These are phyloP conservation scores for Curvularia verruculosa DNA, from an alignment of 2,329 filamentous ascomycete genomes.

Conservation along the genomic window DNA sequence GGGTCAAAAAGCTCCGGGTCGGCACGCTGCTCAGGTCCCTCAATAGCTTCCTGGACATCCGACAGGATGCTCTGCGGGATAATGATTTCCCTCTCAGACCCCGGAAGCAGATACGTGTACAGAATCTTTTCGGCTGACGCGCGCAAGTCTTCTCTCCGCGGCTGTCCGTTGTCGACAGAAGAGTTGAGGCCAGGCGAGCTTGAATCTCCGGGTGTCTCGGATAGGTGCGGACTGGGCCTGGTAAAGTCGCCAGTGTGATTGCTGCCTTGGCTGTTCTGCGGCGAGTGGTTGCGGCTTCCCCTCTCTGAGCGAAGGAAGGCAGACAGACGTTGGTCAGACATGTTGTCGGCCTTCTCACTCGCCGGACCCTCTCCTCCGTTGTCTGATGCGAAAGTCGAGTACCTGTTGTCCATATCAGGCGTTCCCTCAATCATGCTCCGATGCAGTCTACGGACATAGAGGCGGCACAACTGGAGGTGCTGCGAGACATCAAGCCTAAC, in stretches of 20 bases:
- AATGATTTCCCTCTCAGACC: slow-evolving; percentile 95
- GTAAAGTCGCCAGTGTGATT: slow-evolving; percentile 62
- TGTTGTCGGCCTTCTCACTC: slow-evolving; percentile 66
- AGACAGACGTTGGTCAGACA: slow-evolving; percentile 87
- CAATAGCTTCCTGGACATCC: slow-evolving; percentile 85
- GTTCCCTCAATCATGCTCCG: slow-evolving; percentile 92
- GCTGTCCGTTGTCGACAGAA: slow-evolving; percentile 41
- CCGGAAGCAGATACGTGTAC: slow-evolving; percentile 94
- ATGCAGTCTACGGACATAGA: slow-evolving; percentile 94
- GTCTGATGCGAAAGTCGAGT: slow-evolving; percentile 79
- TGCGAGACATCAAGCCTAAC: slow-evolving; percentile 96
- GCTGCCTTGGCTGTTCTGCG: slow-evolving; percentile 56
- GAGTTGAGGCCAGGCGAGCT: slow-evolving; percentile 63
- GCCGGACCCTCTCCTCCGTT: slow-evolving; percentile 67
- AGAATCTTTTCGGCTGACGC: slow-evolving; percentile 97
- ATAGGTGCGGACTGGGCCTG: slow-evolving; percentile 67
- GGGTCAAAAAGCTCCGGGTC: slow-evolving; percentile 97
- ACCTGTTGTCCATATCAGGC: slow-evolving; percentile 87
- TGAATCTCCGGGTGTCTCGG: slow-evolving; percentile 61
- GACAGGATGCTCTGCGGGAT: slow-evolving; percentile 85
- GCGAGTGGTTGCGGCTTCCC: slow-evolving; percentile 53
- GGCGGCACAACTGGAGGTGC: slow-evolving; percentile 95
- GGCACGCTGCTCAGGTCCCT: slow-evolving; percentile 81
- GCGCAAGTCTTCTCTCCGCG: slow-evolving; percentile 76
- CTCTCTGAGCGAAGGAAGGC: slow-evolving; percentile 76